A percentile compares a stretch with the other conserved stretches of the same genome.
These are phyloP conservation scores for Arachis monticola DNA, from an alignment of 331 rosid species.

Conservation along the genomic window DNA sequence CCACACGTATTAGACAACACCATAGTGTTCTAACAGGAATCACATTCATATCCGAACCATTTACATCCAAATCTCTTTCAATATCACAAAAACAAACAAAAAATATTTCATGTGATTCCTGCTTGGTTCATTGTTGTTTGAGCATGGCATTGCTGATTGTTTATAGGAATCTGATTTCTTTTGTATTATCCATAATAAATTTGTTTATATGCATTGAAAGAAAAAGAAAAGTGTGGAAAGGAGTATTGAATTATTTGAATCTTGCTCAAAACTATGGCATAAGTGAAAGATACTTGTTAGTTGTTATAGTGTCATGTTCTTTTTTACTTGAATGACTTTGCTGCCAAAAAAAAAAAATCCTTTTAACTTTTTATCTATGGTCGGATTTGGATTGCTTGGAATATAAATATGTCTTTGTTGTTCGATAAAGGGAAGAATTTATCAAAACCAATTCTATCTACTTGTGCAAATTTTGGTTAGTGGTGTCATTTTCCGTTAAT, in stretches of 20 bases:
- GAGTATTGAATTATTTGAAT: neutral
- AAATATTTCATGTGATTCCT: conserved; percentile 13
- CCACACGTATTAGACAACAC: too few species aligned
- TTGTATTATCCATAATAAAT: neutral
- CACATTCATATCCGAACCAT: too few species aligned
- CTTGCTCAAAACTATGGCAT: neutral
- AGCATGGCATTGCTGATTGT: neutral
- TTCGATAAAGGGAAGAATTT: too few species aligned
- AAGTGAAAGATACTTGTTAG: too few species aligned
- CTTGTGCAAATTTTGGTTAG: neutral
- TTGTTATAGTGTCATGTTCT: neutral
- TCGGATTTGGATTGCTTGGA: neutral
- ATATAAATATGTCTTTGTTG: neutral
- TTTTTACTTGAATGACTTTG: conserved; percentile 5
- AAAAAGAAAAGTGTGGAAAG: neutral
- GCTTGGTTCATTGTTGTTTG: neutral
- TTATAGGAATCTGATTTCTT: neutral
- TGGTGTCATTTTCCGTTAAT: conserved; percentile 17
- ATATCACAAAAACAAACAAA: conserved; percentile 25
- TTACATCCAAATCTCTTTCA: neutral
- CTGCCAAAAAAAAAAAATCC: conserved; percentile 4
- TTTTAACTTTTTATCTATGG: neutral
- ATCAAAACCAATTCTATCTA: neutral
- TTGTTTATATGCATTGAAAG: neutral
- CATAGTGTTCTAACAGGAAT: too few species aligned